A percentile compares a stretch with the other conserved stretches of the same genome.
phyloP scores from a whole-genome alignment of 2,329 filamentous ascomycete species.

The Colletotrichum sp. region DNA sequence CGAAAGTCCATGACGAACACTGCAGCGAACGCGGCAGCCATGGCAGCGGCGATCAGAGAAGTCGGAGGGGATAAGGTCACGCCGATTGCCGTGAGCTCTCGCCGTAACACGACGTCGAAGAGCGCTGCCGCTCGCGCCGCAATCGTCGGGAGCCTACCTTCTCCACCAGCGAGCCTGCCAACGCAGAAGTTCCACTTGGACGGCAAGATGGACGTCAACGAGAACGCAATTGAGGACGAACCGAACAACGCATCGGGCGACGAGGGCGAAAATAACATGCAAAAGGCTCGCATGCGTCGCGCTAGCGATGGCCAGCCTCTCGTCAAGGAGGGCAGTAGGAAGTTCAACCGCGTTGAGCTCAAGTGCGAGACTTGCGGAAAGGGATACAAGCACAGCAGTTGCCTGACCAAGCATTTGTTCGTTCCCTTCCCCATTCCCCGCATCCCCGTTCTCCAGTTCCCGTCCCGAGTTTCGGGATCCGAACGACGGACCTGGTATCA shows the following conservation, averaged over 20 bases:
- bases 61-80: conserved; percentile 60
- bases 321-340: conserved; percentile 81
- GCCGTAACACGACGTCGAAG: conserved; percentile 75
- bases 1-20: conserved; percentile 91
- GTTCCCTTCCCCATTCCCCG: conserved; percentile 69
- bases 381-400: conserved; percentile 99
- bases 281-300: conserved; percentile 59
- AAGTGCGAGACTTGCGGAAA: conserved; percentile 98
- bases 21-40: conserved; percentile 73
- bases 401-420: conserved; percentile 99
- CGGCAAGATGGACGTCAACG: conserved; percentile 55
- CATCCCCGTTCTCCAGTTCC: conserved; percentile 33
- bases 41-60: conserved; percentile 76
- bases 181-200: conserved; percentile 57
- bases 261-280: conserved; percentile 51
- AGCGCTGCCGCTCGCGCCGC: conserved; percentile 57
- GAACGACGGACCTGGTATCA: neutral
- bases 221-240: conserved; percentile 74
- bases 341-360: conserved; percentile 82
- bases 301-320: conserved; percentile 89
- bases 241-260: conserved; percentile 62
- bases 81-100: conserved; percentile 61
- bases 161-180: conserved; percentile 73
- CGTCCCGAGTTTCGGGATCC: conserved; percentile 31
- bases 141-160: conserved; percentile 62